Percentiles rank a stretch among this genome's conserved stretches.
Conservation (phyloP, 768 basidiomycete genomes). For the Exsudoporus frostii region DNA sequence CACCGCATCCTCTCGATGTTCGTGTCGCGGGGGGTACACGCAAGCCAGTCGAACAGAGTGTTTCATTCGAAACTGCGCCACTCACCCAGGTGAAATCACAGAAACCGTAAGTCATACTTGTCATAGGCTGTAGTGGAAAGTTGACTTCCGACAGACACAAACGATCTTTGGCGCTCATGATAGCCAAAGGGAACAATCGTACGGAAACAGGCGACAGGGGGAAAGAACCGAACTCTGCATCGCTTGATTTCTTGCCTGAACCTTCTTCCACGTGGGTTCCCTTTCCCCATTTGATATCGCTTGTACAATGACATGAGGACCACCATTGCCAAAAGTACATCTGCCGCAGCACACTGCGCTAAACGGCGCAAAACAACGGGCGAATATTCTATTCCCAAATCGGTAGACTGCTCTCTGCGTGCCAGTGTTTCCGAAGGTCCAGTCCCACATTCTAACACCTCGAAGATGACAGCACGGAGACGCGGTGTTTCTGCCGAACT, state of each 20-base stretch:
- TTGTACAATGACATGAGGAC: background rate
- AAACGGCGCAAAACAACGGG: constrained; percentile 8
- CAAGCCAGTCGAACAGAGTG: background rate
- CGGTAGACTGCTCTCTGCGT: background rate
- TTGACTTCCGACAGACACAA: constrained; percentile 6
- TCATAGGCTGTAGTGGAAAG: background rate
- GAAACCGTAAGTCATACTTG: constrained; percentile 9
- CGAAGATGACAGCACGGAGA: constrained; percentile 2
- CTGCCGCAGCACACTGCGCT: background rate
- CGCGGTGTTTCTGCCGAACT: background rate
- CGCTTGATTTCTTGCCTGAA: background rate
- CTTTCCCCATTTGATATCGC: background rate
- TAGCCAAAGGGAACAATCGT: background rate
- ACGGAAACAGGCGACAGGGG: background rate
- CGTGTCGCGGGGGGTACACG: background rate
- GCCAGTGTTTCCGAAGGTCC: background rate
- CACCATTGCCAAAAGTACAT: background rate
- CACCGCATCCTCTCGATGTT: background rate
- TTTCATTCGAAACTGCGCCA: background rate
- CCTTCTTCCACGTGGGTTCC: constrained; percentile 14
- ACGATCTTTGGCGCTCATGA: background rate
- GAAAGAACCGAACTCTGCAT: background rate
- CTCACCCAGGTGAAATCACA: background rate
- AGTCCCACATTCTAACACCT: background rate
- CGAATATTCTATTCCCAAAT: background rate